Percentiles rank a stretch among this genome's conserved stretches.
These are phyloP conservation scores for Serendipita sp. DNA, from an alignment of 768 basidiomycete species.

Conservation along the genomic window DNA sequence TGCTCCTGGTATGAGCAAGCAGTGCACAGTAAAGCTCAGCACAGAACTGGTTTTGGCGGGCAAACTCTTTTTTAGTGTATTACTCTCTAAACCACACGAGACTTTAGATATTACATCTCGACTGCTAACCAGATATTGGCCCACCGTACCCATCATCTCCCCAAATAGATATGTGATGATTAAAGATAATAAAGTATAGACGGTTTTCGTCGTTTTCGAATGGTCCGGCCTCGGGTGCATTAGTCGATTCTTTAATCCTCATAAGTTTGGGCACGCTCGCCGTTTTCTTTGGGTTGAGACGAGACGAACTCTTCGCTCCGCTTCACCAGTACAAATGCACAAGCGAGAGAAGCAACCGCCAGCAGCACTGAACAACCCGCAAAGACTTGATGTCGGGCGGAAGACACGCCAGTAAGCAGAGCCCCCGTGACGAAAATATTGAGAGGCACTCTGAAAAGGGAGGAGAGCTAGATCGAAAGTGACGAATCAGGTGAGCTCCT, in stretches of 20 bases:
- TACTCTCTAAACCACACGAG: too few species aligned
- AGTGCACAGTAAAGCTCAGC: too few species aligned
- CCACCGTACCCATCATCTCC: too few species aligned
- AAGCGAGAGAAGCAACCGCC: conserved; percentile 11
- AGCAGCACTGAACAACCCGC: conserved; percentile 42
- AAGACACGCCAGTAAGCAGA: conserved; percentile 51
- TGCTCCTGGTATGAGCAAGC: too few species aligned
- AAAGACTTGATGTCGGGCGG: conserved; percentile 45
- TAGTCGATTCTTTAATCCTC: background rate
- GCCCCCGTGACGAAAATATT: conserved; percentile 60
- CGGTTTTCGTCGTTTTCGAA: too few species aligned
- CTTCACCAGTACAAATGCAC: background rate
- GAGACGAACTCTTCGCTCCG: background rate
- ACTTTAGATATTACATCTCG: too few species aligned
- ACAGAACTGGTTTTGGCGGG: too few species aligned
- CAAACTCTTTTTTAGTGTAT: too few species aligned
- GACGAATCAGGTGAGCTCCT: background rate
- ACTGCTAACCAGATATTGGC: too few species aligned
- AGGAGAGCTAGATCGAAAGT: conserved; percentile 33
- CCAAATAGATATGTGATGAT: too few species aligned
- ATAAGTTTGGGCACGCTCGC: background rate
- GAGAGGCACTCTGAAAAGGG: conserved; percentile 59
- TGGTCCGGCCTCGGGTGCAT: too few species aligned
- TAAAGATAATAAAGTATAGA: too few species aligned
- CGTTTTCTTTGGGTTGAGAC: background rate